A percentile compares a stretch with the other conserved stretches of the same genome.
These are phyloP conservation scores for Neoboletus magnificus DNA, from an alignment of 768 basidiomycete genomes.

Conservation along the genomic window DNA sequence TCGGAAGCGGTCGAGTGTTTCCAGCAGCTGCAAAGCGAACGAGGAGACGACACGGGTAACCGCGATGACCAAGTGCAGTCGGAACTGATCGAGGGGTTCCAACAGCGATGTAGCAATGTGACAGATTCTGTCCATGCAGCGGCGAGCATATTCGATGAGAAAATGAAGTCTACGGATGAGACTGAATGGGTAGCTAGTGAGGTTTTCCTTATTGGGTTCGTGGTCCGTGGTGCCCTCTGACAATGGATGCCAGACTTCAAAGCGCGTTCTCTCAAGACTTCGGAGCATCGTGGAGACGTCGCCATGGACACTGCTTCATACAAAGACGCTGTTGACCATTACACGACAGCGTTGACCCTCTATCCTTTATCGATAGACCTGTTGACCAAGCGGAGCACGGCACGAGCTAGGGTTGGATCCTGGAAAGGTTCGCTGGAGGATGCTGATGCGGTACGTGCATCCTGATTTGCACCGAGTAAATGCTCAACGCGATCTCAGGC, in stretches of 20 bases:
- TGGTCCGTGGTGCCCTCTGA: background rate
- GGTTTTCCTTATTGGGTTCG: background rate
- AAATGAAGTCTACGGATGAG: background rate
- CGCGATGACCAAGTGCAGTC: no score
- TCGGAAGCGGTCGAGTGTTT: background rate
- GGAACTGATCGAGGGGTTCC: no score
- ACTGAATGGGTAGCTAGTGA: background rate
- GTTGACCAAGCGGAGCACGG: background rate
- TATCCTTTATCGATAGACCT: background rate
- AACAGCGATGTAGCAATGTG: no score
- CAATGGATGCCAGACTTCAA: background rate
- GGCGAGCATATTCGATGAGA: background rate
- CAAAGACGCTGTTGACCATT: background rate
- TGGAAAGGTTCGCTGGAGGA: background rate
- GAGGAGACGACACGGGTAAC: background rate
- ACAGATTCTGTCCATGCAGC: background rate
- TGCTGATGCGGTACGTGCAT: background rate
- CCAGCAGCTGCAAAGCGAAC: background rate
- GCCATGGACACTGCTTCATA: background rate
- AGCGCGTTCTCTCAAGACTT: background rate
- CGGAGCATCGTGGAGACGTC: background rate
- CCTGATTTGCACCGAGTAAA: background rate
- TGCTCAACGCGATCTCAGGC: background rate
- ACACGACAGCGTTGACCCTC: background rate
- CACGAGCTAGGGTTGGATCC: background rate